phyloP scores from a whole-genome alignment of 148 eudicot genomes.

The Pharnaceum exiguum region DNA sequence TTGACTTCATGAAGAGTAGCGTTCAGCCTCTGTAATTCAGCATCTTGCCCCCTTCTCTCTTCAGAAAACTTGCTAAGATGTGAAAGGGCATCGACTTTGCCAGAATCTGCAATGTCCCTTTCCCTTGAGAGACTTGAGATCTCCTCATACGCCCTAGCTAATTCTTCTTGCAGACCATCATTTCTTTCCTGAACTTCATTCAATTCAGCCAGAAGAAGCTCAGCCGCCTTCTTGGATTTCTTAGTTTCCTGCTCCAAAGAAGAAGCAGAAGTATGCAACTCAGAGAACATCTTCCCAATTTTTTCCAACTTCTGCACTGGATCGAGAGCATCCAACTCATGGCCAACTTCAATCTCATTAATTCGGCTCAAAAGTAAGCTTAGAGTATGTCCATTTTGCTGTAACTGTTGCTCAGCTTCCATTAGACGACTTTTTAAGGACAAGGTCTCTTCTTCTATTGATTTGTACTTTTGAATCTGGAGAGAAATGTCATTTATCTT shows the following conservation, averaged over 20 bases:
- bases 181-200: slow-evolving; percentile 98
- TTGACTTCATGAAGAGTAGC: slow-evolving; percentile 40
- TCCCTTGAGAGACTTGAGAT: slow-evolving; percentile 56
- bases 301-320: slow-evolving; percentile 65
- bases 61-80: slow-evolving; percentile 53
- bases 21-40: slow-evolving; percentile 43
- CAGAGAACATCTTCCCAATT: slow-evolving; percentile 44
- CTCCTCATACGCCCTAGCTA: slow-evolving; percentile 40
- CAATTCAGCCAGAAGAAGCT: slow-evolving; percentile 85
- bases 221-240: slow-evolving; percentile 85
- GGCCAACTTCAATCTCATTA: slow-evolving; percentile 40
- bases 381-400: slow-evolving; percentile 51
- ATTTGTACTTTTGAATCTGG: slow-evolving; percentile 40
- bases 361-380: slow-evolving; percentile 44
- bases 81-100: slow-evolving; percentile 64
- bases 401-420: slow-evolving; percentile 45
- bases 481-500: slow-evolving; percentile 44
- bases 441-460: slow-evolving; percentile 47
- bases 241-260: slow-evolving; percentile 62
- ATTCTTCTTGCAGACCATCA: slow-evolving; percentile 84
- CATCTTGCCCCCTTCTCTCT: slow-evolving; percentile 45
- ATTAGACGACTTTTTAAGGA: slow-evolving; percentile 48
- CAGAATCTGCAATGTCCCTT: slow-evolving; percentile 57
- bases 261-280: slow-evolving; percentile 40
- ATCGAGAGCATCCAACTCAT: slow-evolving; percentile 31